These are phyloP conservation scores for Breviolum minutum DNA, from an alignment of 73 alveolate genomes.

Conservation along the genomic window DNA sequence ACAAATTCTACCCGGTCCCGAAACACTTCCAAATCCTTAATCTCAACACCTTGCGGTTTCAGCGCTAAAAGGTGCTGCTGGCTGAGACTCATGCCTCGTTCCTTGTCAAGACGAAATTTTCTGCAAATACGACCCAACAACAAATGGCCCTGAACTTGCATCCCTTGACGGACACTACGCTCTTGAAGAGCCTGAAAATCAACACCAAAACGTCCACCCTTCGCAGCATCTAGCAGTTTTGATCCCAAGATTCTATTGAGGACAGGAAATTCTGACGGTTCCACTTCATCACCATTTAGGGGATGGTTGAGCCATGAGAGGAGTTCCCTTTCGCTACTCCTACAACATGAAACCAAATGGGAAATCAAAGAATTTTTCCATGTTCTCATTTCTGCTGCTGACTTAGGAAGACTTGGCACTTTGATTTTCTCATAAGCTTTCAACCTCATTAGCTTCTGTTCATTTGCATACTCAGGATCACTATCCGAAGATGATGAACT, in stretches of 20 bases:
- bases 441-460: not conserved
- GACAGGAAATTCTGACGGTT: not conserved
- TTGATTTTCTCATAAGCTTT: constrained; percentile 31
- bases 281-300: not conserved
- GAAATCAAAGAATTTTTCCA: constrained; percentile 18
- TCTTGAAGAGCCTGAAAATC: constrained; percentile 39
- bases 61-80: constrained; percentile 41
- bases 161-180: not conserved
- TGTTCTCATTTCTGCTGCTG: constrained; percentile 18
- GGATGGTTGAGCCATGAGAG: not conserved
- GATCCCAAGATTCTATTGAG: constrained; percentile 8
- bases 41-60: constrained; percentile 9
- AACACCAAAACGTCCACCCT: constrained; percentile 9
- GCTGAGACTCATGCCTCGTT: constrained; percentile 22
- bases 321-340: not conserved
- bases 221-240: constrained; percentile 34
- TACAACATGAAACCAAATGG: not conserved
- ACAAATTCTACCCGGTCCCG: constrained; percentile 23
- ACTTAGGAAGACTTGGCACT: not conserved
- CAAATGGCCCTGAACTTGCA: constrained; percentile 12
- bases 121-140: not conserved
- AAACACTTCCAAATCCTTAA: constrained; percentile 27
- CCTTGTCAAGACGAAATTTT: constrained; percentile 24
- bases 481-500: not conserved
- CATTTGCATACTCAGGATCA: constrained; percentile 15